These are phyloP conservation scores for Exserohilum turcica DNA, from an alignment of 2,329 filamentous ascomycete genomes.

Conservation along the genomic window DNA sequence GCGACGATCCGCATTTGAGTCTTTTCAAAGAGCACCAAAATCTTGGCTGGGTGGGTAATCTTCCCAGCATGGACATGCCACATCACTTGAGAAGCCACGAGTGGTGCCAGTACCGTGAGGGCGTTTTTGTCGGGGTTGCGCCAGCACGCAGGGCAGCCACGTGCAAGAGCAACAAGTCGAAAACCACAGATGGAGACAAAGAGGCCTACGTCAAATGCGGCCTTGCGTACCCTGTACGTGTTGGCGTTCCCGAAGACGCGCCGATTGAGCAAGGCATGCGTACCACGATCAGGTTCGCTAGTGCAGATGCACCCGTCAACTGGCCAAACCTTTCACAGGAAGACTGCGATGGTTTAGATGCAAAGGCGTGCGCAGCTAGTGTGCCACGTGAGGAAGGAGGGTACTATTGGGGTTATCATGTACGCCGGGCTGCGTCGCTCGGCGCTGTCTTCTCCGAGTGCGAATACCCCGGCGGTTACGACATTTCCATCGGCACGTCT, in stretches of 20 bases:
- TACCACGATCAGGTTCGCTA: slow-evolving; percentile 71
- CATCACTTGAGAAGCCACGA: slow-evolving; percentile 78
- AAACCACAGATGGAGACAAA: slow-evolving; percentile 14
- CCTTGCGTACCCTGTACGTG: slow-evolving; percentile 54
- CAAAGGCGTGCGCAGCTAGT: slow-evolving; percentile 69
- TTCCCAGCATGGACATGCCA: slow-evolving; percentile 82
- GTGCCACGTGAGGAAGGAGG: slow-evolving; percentile 74
- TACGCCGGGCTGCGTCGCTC: slow-evolving; percentile 69
- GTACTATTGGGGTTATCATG: slow-evolving; percentile 85
- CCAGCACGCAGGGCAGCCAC: slow-evolving; percentile 11
- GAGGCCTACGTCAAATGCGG: slow-evolving; percentile 58
- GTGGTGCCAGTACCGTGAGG: slow-evolving; percentile 80
- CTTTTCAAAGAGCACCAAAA: slow-evolving; percentile 82
- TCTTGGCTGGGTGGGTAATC: slow-evolving; percentile 70
- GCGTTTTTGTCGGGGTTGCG: slow-evolving; percentile 61
- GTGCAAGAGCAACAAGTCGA: slow-evolving; percentile 55
- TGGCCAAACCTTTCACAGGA: slow-evolving; percentile 37
- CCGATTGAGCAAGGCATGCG: slow-evolving; percentile 71
- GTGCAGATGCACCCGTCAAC: slow-evolving; percentile 44
- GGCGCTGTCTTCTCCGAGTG: slow-evolving; percentile 79
- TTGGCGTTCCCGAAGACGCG: slow-evolving; percentile 54
- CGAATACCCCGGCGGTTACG: slow-evolving; percentile 76
- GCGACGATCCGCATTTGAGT: slow-evolving; percentile 57
- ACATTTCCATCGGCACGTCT: slow-evolving; percentile 81
- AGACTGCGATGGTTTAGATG: slow-evolving; percentile 43